Evolutionary conservation across 345 rosid species (phyloP).

Genomic region (Ailanthus altissimus): DNA sequence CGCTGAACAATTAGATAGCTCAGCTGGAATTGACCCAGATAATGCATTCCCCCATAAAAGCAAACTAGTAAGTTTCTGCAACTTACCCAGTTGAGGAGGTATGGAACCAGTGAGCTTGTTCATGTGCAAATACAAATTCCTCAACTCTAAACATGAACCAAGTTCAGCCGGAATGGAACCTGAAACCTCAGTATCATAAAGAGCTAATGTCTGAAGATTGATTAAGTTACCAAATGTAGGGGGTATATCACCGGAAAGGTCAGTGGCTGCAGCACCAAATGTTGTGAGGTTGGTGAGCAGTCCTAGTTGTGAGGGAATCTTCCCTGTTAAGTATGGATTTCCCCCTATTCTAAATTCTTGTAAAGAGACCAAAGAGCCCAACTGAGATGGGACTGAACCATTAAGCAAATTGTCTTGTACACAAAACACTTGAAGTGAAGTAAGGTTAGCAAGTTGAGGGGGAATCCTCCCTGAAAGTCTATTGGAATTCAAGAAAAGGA

Average conservation of each 20-base stretch:
- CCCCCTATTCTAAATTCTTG: slow-evolving; percentile 88
- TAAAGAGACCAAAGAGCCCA: slow-evolving; percentile 75
- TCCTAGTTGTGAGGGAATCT: slow-evolving; percentile 77
- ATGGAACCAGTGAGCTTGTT: slow-evolving; percentile 90
- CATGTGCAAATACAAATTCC: slow-evolving; percentile 91
- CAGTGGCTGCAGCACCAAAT: slow-evolving; percentile 87
- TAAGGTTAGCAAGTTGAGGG: slow-evolving; percentile 63
- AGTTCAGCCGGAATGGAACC: slow-evolving; percentile 85
- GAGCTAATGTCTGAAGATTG: slow-evolving; percentile 81
- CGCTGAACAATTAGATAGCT: slow-evolving; percentile 85
- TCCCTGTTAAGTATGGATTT: slow-evolving; percentile 75
- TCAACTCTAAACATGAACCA: slow-evolving; percentile 70
- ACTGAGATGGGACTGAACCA: slow-evolving; percentile 78
- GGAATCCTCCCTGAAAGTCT: slow-evolving; percentile 69
- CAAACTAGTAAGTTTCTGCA: slow-evolving; percentile 88
- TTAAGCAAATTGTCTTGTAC: slow-evolving; percentile 85
- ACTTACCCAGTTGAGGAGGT: slow-evolving; percentile 74
- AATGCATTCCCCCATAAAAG: slow-evolving; percentile 87
- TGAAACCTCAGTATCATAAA: slow-evolving; percentile 79
- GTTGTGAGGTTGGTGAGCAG: slow-evolving; percentile 77
- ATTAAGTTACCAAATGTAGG: slow-evolving; percentile 77
- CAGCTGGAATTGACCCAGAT: slow-evolving; percentile 75
- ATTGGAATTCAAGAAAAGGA: slow-evolving; percentile 81
- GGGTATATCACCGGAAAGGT: slow-evolving; percentile 83
- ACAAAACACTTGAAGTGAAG: slow-evolving; percentile 71